These are phyloP conservation scores for Pythium aristosporum DNA, from an alignment of 352 stramenopile species.

Conservation along the genomic window DNA sequence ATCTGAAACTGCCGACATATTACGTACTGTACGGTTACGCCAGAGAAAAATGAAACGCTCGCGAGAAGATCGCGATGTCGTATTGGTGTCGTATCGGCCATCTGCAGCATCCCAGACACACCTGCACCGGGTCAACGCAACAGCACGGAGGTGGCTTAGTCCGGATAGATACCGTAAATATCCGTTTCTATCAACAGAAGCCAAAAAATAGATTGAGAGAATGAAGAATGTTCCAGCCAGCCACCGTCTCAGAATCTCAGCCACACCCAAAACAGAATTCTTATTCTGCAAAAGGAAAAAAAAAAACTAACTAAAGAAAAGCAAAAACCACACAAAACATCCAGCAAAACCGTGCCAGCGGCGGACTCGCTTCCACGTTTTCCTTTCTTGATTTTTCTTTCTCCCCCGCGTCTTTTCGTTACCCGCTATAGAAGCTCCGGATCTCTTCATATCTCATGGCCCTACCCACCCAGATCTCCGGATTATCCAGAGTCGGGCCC, in stretches of 20 bases:
- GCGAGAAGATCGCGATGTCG: background rate
- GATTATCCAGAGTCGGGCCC: conserved; percentile 10
- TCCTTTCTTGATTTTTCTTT: too few species aligned
- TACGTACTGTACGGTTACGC: background rate
- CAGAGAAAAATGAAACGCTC: background rate
- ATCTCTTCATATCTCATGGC: conserved; percentile 3
- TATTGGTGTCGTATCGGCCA: too few species aligned
- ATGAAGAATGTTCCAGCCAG: background rate
- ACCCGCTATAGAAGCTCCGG: background rate
- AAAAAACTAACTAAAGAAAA: background rate
- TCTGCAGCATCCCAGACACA: background rate
- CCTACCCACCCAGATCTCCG: too few species aligned
- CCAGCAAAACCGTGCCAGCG: too few species aligned
- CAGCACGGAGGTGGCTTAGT: background rate
- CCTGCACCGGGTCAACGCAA: too few species aligned
- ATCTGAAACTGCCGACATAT: background rate
- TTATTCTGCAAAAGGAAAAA: too few species aligned
- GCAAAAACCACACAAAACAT: background rate
- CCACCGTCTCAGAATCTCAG: background rate
- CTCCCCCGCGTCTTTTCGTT: too few species aligned
- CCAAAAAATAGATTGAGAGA: background rate
- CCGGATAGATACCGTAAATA: background rate
- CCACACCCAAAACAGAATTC: background rate
- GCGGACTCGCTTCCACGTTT: too few species aligned
- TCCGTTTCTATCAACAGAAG: background rate